These are phyloP conservation scores for Stagonosporopsis chrysanthemi DNA, from an alignment of 2,329 filamentous ascomycete genomes.

Conservation along the genomic window DNA sequence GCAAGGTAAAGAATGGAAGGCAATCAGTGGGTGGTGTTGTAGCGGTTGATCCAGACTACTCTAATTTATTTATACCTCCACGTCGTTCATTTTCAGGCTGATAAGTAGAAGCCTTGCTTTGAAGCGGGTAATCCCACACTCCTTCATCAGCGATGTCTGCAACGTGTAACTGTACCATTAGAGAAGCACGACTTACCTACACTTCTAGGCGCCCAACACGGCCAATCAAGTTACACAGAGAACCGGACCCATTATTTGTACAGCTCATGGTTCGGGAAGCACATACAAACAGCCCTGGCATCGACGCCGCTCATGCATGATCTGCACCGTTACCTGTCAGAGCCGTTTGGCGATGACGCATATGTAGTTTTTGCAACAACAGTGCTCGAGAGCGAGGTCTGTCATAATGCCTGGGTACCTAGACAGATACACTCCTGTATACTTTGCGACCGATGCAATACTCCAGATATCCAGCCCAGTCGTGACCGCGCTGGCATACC, in stretches of 20 bases:
- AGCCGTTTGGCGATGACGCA: conserved; percentile 3
- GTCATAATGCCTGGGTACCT: no score
- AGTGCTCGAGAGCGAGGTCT: no score
- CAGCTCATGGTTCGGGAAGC: background rate
- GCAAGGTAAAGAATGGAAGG: background rate
- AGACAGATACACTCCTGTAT: no score
- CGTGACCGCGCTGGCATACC: background rate
- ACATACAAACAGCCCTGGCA: background rate
- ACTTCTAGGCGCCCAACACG: background rate
- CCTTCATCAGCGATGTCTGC: conserved; percentile 1
- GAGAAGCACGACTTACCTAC: no score
- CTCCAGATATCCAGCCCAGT: no score
- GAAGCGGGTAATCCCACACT: background rate
- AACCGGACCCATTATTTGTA: background rate
- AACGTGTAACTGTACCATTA: no score
- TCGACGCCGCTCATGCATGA: background rate
- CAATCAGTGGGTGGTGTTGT: background rate
- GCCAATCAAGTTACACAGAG: background rate
- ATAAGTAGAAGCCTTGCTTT: background rate
- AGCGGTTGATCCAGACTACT: background rate
- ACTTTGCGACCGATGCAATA: no score
- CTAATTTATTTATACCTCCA: background rate
- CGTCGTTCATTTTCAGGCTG: background rate
- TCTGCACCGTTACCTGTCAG: conserved; percentile 8
- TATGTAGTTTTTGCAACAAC: no score